phyloP scores from a whole-genome alignment of 2,329 filamentous ascomycete species.

The Ploettnerulaceae sp. region DNA sequence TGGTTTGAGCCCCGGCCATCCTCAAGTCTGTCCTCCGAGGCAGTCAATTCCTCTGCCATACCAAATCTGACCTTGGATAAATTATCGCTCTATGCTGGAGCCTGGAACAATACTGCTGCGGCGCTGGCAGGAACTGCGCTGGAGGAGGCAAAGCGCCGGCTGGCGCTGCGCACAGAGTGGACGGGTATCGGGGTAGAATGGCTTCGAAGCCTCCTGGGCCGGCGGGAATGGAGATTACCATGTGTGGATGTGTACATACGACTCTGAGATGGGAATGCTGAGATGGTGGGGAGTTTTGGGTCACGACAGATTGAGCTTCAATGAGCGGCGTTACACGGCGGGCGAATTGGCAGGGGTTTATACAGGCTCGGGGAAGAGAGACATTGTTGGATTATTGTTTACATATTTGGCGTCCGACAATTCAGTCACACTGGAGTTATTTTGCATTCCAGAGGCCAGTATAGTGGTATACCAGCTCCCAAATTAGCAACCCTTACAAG shows the following conservation, averaged over 20 bases:
- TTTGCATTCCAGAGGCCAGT: no score
- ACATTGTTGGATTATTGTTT: slow-evolving; percentile 5
- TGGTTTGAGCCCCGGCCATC: slow-evolving; percentile 78
- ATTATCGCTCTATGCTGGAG: slow-evolving; percentile 32
- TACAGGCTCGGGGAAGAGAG: slow-evolving; percentile 5
- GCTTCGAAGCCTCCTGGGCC: slow-evolving; percentile 75
- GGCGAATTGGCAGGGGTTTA: slow-evolving; percentile 7
- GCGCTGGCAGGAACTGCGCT: slow-evolving; percentile 63
- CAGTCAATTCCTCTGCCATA: slow-evolving; percentile 26
- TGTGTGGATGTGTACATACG: slow-evolving; percentile 86
- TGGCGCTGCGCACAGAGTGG: slow-evolving; percentile 58
- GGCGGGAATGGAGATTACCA: slow-evolving; percentile 83
- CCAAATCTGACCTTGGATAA: slow-evolving; percentile 35
- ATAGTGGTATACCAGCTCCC: no score
- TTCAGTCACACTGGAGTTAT: not conserved
- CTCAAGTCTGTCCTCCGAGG: slow-evolving; percentile 19
- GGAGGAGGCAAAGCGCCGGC: slow-evolving; percentile 49
- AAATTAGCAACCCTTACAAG: no score
- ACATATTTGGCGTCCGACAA: slow-evolving; percentile 7
- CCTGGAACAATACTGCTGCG: slow-evolving; percentile 64
- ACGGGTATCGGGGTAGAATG: slow-evolving; percentile 79
- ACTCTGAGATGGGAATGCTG: slow-evolving; percentile 43
- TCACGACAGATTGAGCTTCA: slow-evolving; percentile 1
- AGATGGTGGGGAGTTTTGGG: slow-evolving; percentile 5
- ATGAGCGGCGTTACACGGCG: slow-evolving; percentile 5